phyloP scores from a whole-genome alignment of 2,329 filamentous ascomycete genomes.

The Neofusicoccum umdonicola region DNA sequence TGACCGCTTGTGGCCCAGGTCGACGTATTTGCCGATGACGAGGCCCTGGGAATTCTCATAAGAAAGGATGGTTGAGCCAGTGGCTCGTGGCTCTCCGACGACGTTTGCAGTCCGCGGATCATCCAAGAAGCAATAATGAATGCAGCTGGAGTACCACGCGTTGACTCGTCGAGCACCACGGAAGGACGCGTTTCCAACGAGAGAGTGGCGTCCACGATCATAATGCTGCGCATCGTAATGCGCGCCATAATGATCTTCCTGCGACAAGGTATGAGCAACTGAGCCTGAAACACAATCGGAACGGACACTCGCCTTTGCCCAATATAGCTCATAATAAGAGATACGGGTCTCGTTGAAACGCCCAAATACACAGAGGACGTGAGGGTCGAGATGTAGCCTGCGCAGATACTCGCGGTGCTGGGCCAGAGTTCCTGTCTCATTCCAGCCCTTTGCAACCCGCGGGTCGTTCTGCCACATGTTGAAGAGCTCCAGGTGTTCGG shows the following conservation, averaged over 20 bases:
- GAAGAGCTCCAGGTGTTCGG: constrained; percentile 67
- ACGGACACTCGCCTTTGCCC: constrained; percentile 56
- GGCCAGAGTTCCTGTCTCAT: constrained; percentile 72
- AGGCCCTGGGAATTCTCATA: constrained; percentile 76
- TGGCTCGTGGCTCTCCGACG: constrained; percentile 70
- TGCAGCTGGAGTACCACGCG: constrained; percentile 57
- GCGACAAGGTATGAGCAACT: not conserved
- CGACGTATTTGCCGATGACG: constrained; percentile 68
- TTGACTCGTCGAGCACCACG: constrained; percentile 56
- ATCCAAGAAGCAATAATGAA: constrained; percentile 60
- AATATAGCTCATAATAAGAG: constrained; percentile 79
- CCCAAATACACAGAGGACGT: constrained; percentile 68
- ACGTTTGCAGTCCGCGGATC: constrained; percentile 55
- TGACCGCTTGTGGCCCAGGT: constrained; percentile 69
- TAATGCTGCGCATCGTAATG: constrained; percentile 56
- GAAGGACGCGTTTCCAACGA: constrained; percentile 58
- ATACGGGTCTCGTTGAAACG: constrained; percentile 70
- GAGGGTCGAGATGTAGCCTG: constrained; percentile 67
- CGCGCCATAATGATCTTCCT: constrained; percentile 57
- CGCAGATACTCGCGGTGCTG: constrained; percentile 71
- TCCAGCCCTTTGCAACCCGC: constrained; percentile 76
- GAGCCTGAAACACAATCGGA: not conserved
- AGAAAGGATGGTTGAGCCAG: constrained; percentile 66
- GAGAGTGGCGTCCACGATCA: constrained; percentile 60
- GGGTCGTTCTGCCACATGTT: constrained; percentile 82